Base-by-base conservation (phyloP, 306 rosid genomes). In the Cicer yamashitae region DNA sequence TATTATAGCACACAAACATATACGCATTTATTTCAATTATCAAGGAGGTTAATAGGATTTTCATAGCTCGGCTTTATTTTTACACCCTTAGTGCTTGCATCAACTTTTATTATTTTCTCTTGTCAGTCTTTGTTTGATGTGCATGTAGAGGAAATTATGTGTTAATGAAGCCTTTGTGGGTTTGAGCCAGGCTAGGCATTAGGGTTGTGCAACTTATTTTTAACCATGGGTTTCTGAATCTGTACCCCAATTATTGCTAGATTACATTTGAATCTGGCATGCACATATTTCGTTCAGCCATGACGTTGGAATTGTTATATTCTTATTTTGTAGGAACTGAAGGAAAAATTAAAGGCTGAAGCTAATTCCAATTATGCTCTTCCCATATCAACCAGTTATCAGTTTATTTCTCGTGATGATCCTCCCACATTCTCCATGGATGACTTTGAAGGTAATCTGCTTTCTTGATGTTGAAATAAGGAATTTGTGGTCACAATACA, bases 361-460 rank as follows among this genome's bases (percentile, higher is more conserved):
- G 92, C 93, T 90, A 74, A 89, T 52, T 59, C 84, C 67, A 54
- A 82, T 18, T 87, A 84, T 80, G 67, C 89, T 67, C 66, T 78
- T 75, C 82, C 89, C 11, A 69, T 81, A 71, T 72, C 83, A 47
- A 74, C 83, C 15, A 74, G 54, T 78, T 82, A 52, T 77, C 87
- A 77, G 75, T 74, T 56, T 56, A 47, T 79, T 59, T 59, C 69
- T 57, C 84, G 17, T 30, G 82, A 80, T 52, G 85, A 81, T 67
- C 59, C 87, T 70, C 97, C 97, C 6, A 68, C 78, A 1, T 92
- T 91, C 87, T 91, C 98, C 80, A 78, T 94, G 88, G 96, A 90
- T 85, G 97, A 94, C 84, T 94, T 94, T 70, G 96, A 89, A 87
- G 97, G 98, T 94, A 85, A 84, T 74, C 37, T 73, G 25, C 54